Evolutionary conservation across 75 land plant genomes (phyloP), one percentile per base, ranked within the genome.

Genomic region (Isoetes taiwanensis): DNA sequence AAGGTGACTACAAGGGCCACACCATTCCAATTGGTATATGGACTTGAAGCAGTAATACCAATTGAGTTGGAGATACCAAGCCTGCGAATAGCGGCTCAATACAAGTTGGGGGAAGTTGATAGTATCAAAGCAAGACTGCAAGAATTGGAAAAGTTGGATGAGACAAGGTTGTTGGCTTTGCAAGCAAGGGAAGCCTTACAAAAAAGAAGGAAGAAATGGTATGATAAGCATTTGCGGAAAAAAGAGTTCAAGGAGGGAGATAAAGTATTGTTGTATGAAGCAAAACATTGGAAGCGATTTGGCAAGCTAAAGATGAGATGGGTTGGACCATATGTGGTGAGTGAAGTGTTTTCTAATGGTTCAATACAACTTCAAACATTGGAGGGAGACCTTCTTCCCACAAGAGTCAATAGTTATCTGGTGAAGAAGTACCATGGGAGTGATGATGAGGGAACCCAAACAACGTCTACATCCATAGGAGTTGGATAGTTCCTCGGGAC

Each of bases 221-320:
- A 46, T 46, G 50, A 46, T 19, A n/a, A 46, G 5, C 50, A 46
- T 46, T n/a, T n/a, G n/a, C n/a, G n/a, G n/a, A n/a, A n/a, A n/a
- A n/a, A n/a, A n/a, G n/a, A n/a, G n/a, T n/a, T n/a, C n/a, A n/a
- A n/a, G n/a, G n/a, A n/a, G n/a, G n/a, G n/a, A n/a, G n/a, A n/a
- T n/a, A n/a, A 46, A n/a, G 50, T 46, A 4, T n/a, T 46, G 16
- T 46, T 46, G 16, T 46, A 46, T 46, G 16, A 46, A 5, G 23
- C 21, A 16, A 46, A 46, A 23, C 25, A 6, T 46, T 46, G 16
- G 50, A 46, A 46, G 50, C 16, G 16, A 4, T 23, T n/a, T 19
- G 50, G 50, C n/a, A 46, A 46, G n/a, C 50, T 46, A 5, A 46
- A 16, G 16, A 46, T 46, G n/a, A 5, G 50, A n/a, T 46, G 50